phyloP scores from a whole-genome alignment of 441 rosid species.

The Pelargonium australe region DNA sequence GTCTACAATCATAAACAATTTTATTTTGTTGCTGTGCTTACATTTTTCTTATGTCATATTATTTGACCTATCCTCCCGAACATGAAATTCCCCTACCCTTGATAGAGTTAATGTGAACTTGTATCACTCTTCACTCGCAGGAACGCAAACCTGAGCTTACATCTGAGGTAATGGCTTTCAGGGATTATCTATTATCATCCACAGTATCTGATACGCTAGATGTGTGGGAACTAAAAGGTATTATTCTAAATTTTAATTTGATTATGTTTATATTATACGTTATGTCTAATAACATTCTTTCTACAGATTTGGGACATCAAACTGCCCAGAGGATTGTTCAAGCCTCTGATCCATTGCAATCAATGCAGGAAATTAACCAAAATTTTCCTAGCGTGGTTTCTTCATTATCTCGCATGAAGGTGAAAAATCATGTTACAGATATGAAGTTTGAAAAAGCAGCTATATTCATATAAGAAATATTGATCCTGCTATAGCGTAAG shows the following conservation, averaged over 20 bases:
- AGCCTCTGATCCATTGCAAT: slow-evolving; percentile 90
- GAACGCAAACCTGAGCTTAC: slow-evolving; percentile 89
- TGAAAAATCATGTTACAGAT: slow-evolving; percentile 23
- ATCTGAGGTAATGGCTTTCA: slow-evolving; percentile 88
- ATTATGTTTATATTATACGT: slow-evolving; percentile 2
- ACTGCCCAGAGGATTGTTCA: slow-evolving; percentile 97
- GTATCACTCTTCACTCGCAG: slow-evolving; percentile 34
- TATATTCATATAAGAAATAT: slow-evolving; percentile 10
- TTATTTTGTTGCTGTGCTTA: neutral
- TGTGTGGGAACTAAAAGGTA: slow-evolving; percentile 99
- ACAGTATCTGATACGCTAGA: slow-evolving; percentile 91
- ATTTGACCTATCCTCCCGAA: neutral
- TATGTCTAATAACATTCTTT: slow-evolving; percentile 24
- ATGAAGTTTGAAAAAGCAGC: slow-evolving; percentile 8
- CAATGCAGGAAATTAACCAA: slow-evolving; percentile 97
- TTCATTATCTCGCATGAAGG: slow-evolving; percentile 97
- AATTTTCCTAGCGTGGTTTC: slow-evolving; percentile 97
- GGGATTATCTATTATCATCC: slow-evolving; percentile 87
- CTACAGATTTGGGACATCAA: slow-evolving; percentile 96
- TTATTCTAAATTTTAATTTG: slow-evolving; percentile 9
- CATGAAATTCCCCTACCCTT: neutral
- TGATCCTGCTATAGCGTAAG: slow-evolving; percentile 6
- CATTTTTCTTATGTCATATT: neutral
- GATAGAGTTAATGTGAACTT: slow-evolving; percentile 18
- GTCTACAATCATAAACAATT: neutral